Percentiles rank a stretch among this genome's conserved stretches.
Evolutionary conservation across 2,329 filamentous ascomycete species (phyloP).

Genomic region (Cercospora berteroae): DNA sequence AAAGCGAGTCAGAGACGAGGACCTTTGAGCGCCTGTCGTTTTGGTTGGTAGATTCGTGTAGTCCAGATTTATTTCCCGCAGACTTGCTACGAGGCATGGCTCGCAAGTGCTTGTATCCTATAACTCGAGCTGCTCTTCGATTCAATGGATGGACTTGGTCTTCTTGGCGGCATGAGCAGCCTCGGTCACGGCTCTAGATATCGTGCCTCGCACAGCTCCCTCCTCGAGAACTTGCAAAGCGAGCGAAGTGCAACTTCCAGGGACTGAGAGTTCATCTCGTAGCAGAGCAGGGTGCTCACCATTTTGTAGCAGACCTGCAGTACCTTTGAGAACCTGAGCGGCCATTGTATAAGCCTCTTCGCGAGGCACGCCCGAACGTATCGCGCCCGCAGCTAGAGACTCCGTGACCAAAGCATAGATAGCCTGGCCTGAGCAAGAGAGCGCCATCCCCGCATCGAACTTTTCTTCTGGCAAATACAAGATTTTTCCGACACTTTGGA

Average conservation of each 20-base stretch:
- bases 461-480: constrained; percentile 63
- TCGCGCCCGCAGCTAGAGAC: constrained; percentile 71
- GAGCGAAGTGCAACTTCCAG: too few relatives aligned
- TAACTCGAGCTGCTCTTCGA: not conserved
- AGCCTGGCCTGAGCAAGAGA: constrained; percentile 72
- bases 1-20: not conserved
- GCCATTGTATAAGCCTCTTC: constrained; percentile 74
- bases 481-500: constrained; percentile 69
- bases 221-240: constrained; percentile 71
- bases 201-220: constrained; percentile 61
- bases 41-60: not conserved
- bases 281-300: constrained; percentile 67
- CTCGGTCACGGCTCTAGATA: constrained; percentile 68
- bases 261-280: too few relatives aligned
- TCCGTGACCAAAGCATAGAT: constrained; percentile 76
- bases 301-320: constrained; percentile 63
- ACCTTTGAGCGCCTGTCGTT: not conserved
- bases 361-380: constrained; percentile 74
- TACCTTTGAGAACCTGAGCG: constrained; percentile 73
- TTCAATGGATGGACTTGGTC: not conserved
- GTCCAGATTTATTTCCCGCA: not conserved
- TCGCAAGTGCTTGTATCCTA: not conserved
- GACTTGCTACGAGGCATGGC: not conserved
- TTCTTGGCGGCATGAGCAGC: constrained; percentile 29
- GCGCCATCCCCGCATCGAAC: constrained; percentile 72